Percentiles rank a stretch among this genome's conserved stretches.
phyloP scores from a whole-genome alignment of 768 basidiomycete species.

The Tylopilus sp. region DNA sequence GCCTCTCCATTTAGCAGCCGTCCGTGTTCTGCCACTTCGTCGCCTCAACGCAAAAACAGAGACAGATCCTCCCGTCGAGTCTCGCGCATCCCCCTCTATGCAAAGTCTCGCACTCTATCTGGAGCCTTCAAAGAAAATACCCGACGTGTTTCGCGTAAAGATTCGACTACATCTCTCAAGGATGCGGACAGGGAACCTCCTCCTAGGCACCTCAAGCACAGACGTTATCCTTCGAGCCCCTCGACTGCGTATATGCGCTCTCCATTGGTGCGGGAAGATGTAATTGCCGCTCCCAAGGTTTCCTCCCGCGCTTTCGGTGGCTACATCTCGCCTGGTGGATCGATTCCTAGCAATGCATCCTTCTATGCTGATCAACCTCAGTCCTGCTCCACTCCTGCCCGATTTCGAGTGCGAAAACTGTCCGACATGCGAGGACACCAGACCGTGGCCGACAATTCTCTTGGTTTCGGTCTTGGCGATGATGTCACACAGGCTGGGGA shows the following conservation, averaged over 20 bases:
- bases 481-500: not conserved
- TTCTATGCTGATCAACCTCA: slow-evolving; percentile 24
- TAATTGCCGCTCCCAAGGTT: slow-evolving; percentile 12
- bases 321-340: not conserved
- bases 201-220: slow-evolving; percentile 14
- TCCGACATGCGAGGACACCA: not conserved
- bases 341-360: slow-evolving; percentile 5
- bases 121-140: slow-evolving; percentile 18
- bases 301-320: not conserved
- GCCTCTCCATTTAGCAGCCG: slow-evolving; percentile 47
- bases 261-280: slow-evolving; percentile 11
- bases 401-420: slow-evolving; percentile 1
- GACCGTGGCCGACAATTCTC: not conserved
- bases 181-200: slow-evolving; percentile 8
- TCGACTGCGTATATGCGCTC: slow-evolving; percentile 28
- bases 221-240: slow-evolving; percentile 20
- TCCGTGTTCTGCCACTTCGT: slow-evolving; percentile 38
- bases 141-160: slow-evolving; percentile 15
- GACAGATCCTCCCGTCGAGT: slow-evolving; percentile 8
- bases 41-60: slow-evolving; percentile 29
- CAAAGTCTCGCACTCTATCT: slow-evolving; percentile 42
- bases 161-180: slow-evolving; percentile 16
- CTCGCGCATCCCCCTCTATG: slow-evolving; percentile 23
- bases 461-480: not conserved
- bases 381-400: slow-evolving; percentile 26